Conservation (phyloP, 805 yeast species). For the Schwanniomyces vanrijiae region DNA sequence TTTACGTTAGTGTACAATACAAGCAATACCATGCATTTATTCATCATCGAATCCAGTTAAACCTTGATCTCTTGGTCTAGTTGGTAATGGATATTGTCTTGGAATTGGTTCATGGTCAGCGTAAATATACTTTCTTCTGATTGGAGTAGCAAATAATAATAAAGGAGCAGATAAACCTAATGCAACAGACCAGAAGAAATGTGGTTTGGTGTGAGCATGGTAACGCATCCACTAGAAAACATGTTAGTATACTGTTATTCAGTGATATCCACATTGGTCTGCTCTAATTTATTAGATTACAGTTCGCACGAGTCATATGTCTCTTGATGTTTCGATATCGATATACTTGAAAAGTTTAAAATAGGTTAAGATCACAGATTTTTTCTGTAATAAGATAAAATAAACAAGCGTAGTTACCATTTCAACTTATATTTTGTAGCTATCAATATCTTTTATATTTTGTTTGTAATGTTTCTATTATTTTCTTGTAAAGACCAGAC, state of each 20-base stretch:
- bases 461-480: no score
- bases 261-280: no score
- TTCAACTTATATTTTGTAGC: no score
- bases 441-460: no score
- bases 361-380: no score
- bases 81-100: conserved; percentile 55
- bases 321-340: no score
- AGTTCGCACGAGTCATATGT: no score
- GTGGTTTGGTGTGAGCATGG: conserved; percentile 76
- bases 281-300: no score
- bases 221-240: conserved; percentile 63
- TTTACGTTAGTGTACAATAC: not conserved
- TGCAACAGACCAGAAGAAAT: conserved; percentile 61
- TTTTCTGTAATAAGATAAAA: no score
- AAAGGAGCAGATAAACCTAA: conserved; percentile 71
- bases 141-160: conserved; percentile 59
- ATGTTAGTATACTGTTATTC: conserved; percentile 16
- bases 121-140: conserved; percentile 68
- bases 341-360: no score
- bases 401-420: no score
- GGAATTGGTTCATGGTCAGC: conserved; percentile 70
- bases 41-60: conserved; percentile 58
- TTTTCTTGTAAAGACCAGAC: no score
- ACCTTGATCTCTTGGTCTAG: conserved; percentile 48
- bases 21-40: not conserved